Conservation (phyloP, 208 protist genomes). For the Porcisia deanei region DNA sequence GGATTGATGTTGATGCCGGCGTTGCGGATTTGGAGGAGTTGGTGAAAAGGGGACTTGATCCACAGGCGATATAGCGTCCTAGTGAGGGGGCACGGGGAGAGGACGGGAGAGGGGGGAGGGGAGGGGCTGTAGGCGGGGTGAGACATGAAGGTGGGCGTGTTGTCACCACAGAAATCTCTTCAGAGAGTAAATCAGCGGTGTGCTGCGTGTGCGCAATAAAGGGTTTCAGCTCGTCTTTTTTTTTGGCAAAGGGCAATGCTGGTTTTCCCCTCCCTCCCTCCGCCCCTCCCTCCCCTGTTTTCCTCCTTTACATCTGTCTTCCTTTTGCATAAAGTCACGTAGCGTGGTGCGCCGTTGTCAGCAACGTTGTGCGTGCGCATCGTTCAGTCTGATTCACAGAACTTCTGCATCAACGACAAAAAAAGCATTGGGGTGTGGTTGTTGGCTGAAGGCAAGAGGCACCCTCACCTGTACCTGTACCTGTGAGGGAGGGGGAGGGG, state of each 20-base stretch:
- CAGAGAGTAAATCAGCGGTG: neutral
- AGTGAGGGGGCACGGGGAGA: neutral
- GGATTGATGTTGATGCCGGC: conserved; percentile 5
- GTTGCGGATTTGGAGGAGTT: neutral
- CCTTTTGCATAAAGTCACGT: neutral
- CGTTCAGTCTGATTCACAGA: neutral
- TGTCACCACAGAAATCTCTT: neutral
- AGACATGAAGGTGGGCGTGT: neutral
- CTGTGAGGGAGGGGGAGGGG: no score
- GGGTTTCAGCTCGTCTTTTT: neutral
- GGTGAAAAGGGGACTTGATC: neutral
- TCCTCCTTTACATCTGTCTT: no score
- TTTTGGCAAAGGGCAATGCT: neutral
- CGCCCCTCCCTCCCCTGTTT: no score
- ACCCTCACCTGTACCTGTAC: no score
- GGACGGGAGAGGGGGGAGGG: neutral
- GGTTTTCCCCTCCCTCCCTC: neutral
- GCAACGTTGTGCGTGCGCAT: neutral
- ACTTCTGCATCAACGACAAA: neutral
- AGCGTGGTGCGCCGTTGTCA: neutral
- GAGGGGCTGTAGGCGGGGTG: neutral
- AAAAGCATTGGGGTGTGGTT: neutral
- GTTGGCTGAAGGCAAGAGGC: no score
- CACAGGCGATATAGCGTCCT: neutral
- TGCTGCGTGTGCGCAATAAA: neutral